A percentile compares a stretch with the other conserved stretches of the same genome.
phyloP scores from a whole-genome alignment of 2,329 filamentous ascomycete genomes.

The Phoma sp. region DNA sequence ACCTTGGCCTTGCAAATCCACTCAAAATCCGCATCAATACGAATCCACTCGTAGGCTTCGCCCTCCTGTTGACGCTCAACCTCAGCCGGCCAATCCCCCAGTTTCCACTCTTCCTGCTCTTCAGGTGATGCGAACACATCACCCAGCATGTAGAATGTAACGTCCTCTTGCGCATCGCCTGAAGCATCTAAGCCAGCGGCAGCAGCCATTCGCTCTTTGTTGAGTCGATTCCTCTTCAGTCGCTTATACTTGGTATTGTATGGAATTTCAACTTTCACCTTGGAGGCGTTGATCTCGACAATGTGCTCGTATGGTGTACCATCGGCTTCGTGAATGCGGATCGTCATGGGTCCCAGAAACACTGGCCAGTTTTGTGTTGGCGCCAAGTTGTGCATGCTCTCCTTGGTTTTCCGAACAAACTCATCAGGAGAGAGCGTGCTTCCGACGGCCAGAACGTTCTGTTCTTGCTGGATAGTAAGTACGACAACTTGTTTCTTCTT shows the following conservation, averaged over 20 bases:
- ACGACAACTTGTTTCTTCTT: conserved; percentile 97
- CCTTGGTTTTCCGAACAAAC: conserved; percentile 86
- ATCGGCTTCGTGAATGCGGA: conserved; percentile 96
- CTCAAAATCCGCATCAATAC: conserved; percentile 97
- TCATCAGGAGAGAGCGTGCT: conserved; percentile 69
- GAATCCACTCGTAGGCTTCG: conserved; percentile 98
- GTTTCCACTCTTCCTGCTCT: conserved; percentile 81
- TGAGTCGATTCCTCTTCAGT: conserved; percentile 83
- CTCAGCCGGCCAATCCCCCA: conserved; percentile 88
- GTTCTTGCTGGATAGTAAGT: conserved; percentile 79
- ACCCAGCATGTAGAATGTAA: conserved; percentile 88
- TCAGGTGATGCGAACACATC: conserved; percentile 86
- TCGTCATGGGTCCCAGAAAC: conserved; percentile 96
- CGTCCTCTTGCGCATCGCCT: conserved; percentile 74
- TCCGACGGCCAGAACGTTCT: conserved; percentile 38
- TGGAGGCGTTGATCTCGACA: conserved; percentile 88
- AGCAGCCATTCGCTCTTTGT: conserved; percentile 77
- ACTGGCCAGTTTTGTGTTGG: conserved; percentile 75
- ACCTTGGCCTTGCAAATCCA: conserved; percentile 86
- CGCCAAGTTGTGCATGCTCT: conserved; percentile 74
- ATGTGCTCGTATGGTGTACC: conserved; percentile 98
- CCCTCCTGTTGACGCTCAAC: conserved; percentile 91
- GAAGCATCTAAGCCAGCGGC: conserved; percentile 68
- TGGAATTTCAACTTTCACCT: conserved; percentile 88
- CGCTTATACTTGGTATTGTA: conserved; percentile 99